phyloP scores from a whole-genome alignment of 768 basidiomycete genomes.

The Mycena indigotica region DNA sequence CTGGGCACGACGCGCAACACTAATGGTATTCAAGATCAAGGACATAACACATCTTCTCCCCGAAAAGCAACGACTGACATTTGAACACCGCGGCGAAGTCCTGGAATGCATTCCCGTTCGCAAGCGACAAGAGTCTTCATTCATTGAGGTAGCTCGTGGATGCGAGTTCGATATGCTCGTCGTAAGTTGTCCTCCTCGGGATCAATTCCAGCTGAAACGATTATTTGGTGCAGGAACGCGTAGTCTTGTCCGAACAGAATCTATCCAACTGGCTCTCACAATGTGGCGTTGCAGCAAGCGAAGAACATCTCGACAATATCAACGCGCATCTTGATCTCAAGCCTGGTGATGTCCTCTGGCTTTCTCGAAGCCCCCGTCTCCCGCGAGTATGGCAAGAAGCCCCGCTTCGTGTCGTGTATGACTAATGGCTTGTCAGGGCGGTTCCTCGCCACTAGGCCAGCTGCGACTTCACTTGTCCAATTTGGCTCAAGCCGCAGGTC shows the following conservation, averaged over 20 bases:
- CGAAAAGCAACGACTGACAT: slow-evolving; percentile 29
- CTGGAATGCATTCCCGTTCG: slow-evolving; percentile 53
- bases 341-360: slow-evolving; percentile 59
- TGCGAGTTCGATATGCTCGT: slow-evolving; percentile 31
- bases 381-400: slow-evolving; percentile 49
- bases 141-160: slow-evolving; percentile 44
- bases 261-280: slow-evolving; percentile 48
- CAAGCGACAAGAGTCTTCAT: slow-evolving; percentile 39
- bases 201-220: slow-evolving; percentile 21
- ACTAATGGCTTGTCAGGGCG: slow-evolving; percentile 60
- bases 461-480: slow-evolving; percentile 68
- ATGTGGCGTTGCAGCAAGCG: slow-evolving; percentile 30
- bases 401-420: slow-evolving; percentile 7
- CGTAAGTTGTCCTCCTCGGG: slow-evolving; percentile 29
- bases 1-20: not conserved
- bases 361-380: slow-evolving; percentile 51
- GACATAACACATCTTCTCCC: slow-evolving; percentile 44
- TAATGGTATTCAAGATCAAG: slow-evolving; percentile 40
- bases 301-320: slow-evolving; percentile 34
- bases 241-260: slow-evolving; percentile 51
- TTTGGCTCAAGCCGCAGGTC: slow-evolving; percentile 65
- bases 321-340: slow-evolving; percentile 46
- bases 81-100: slow-evolving; percentile 35
- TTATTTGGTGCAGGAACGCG: slow-evolving; percentile 45
- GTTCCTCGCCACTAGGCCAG: slow-evolving; percentile 80